Percentiles rank a stretch among this genome's conserved stretches.
Evolutionary conservation across 148 eudicot species (phyloP).

Genomic region (Chenopodium album): DNA sequence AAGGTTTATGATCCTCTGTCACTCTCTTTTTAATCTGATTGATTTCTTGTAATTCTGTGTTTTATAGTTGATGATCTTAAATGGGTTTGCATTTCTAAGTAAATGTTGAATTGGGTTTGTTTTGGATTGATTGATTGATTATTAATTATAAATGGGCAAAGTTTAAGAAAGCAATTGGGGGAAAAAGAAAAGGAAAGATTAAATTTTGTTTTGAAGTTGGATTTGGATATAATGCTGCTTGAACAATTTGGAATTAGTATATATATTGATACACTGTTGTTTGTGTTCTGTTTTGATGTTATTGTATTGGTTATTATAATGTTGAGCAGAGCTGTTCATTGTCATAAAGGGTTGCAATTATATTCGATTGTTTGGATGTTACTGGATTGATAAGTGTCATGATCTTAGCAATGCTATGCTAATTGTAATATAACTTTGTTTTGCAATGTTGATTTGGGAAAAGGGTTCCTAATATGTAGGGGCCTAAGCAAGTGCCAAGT

Average conservation of each 20-base stretch:
- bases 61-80: not conserved
- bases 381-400: not conserved
- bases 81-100: not conserved
- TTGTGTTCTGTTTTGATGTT: not conserved
- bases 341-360: not conserved
- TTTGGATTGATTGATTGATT: conserved; percentile 4
- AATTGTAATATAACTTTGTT: too few species aligned
- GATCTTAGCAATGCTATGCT: too few species aligned
- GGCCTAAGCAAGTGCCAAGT: not conserved
- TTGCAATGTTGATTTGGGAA: too few species aligned
- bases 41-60: not conserved
- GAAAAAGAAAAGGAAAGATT: too few species aligned
- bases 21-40: not conserved
- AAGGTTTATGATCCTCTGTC: conserved; percentile 44
- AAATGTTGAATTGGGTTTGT: not conserved
- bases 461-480: too few species aligned
- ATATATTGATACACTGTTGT: too few species aligned
- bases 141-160: not conserved
- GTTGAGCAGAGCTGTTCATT: not conserved
- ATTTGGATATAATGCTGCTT: not conserved
- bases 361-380: too few species aligned
- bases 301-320: not conserved
- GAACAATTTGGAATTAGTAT: not conserved
- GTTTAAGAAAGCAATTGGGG: too few species aligned
- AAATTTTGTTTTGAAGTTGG: not conserved